Conservation (phyloP, 169 alveolate genomes). For the Plasmodium falciparum region DNA sequence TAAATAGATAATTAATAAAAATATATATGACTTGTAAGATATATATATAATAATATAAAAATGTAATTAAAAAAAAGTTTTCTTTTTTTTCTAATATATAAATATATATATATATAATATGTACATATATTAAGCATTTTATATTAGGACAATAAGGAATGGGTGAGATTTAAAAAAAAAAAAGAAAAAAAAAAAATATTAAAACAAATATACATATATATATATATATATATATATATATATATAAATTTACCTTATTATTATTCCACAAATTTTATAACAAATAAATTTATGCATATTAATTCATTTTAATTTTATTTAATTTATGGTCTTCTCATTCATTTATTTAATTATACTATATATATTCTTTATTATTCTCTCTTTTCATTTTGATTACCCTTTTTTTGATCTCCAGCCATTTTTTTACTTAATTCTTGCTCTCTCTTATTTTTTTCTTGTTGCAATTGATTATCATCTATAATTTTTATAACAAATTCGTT, state of each 20-base stretch:
- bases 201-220: not conserved
- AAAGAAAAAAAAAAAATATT: not conserved
- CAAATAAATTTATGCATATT: not conserved
- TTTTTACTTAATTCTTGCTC: constrained; percentile 85
- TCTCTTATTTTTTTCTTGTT: constrained; percentile 83
- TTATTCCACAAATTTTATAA: not conserved
- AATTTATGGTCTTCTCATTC: not conserved
- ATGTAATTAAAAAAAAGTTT: no score
- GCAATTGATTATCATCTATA: constrained; percentile 84
- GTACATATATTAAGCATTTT: not conserved
- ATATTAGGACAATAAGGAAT: no score
- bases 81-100: no score
- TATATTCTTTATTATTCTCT: not conserved
- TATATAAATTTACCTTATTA: not conserved
- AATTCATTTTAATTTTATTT: not conserved
- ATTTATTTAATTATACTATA: not conserved
- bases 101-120: constrained; percentile 1
- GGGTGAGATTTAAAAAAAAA: not conserved
- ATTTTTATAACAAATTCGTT: constrained; percentile 89
- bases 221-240: not conserved
- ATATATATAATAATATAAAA: no score
- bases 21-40: no score
- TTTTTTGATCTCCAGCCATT: constrained; percentile 73
- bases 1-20: no score
- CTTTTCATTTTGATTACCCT: not conserved